A percentile compares a stretch with the other conserved stretches of the same genome.
These are phyloP conservation scores for Teratosphaeria nubilosa DNA, from an alignment of 2,329 filamentous ascomycete genomes.

Conservation along the genomic window DNA sequence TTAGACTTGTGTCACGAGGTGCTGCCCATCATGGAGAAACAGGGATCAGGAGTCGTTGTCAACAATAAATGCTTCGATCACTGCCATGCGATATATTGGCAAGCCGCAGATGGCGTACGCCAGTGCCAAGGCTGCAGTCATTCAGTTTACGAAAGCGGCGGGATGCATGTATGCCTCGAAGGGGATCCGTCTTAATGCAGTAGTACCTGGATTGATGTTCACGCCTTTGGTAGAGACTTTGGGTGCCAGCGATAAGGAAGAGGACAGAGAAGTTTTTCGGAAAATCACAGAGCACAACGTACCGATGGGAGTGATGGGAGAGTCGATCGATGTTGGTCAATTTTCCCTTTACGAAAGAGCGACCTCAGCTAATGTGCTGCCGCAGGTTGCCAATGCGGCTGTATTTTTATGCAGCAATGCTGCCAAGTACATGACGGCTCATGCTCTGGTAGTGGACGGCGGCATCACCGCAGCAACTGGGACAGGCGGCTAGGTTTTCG, in stretches of 20 bases:
- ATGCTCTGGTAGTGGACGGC: conserved; percentile 46
- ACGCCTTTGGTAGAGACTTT: conserved; percentile 42
- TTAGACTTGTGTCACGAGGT: conserved; percentile 42
- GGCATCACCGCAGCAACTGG: conserved; percentile 19
- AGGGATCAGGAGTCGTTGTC: conserved; percentile 33
- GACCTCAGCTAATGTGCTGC: conserved; percentile 31
- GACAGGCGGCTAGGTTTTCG: conserved; percentile 7
- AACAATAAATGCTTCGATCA: conserved; percentile 42
- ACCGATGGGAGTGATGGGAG: conserved; percentile 49
- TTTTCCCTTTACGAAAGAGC: background rate
- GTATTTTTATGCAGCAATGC: conserved; percentile 78
- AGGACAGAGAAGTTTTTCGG: conserved; percentile 40
- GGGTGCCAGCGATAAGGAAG: conserved; percentile 33
- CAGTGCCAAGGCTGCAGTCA: background rate
- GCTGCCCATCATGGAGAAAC: conserved; percentile 43
- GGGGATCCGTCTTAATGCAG: conserved; percentile 33
- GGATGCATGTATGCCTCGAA: conserved; percentile 1
- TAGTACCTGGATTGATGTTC: conserved; percentile 46
- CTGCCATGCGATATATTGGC: conserved; percentile 41
- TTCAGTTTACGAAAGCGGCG: background rate
- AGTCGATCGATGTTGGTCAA: background rate
- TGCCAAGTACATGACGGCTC: conserved; percentile 75
- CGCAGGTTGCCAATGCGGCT: conserved; percentile 68
- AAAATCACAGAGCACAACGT: conserved; percentile 46
- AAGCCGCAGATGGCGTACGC: conserved; percentile 46